These are phyloP conservation scores for Naganishia antarctica DNA, from an alignment of 768 basidiomycete species.

Conservation along the genomic window DNA sequence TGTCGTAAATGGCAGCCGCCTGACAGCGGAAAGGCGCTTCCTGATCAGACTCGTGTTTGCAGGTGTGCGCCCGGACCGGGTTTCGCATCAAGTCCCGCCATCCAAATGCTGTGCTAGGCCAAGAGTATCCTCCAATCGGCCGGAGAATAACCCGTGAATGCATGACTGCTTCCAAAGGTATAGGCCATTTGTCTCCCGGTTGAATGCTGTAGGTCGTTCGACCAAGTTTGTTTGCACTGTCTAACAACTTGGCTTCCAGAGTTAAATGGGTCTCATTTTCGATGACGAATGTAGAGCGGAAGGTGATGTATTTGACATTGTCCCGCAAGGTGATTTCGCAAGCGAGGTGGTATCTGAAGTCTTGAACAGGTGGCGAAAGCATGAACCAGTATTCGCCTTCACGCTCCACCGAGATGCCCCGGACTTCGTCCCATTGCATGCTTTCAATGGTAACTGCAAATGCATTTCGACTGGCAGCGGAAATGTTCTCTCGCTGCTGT, in stretches of 20 bases:
- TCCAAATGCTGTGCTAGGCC: slow-evolving; percentile 71
- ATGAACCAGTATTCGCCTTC: slow-evolving; percentile 88
- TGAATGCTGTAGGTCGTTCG: slow-evolving; percentile 77
- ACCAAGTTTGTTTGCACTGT: slow-evolving; percentile 73
- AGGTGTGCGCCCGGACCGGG: slow-evolving; percentile 68
- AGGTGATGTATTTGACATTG: slow-evolving; percentile 87
- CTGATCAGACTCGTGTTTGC: slow-evolving; percentile 69
- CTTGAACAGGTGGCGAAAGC: slow-evolving; percentile 70
- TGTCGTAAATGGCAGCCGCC: slow-evolving; percentile 76
- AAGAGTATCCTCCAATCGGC: slow-evolving; percentile 92
- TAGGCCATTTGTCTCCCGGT: slow-evolving; percentile 78
- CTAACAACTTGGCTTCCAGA: slow-evolving; percentile 82
- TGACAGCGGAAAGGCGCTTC: slow-evolving; percentile 94
- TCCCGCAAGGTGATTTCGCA: slow-evolving; percentile 85
- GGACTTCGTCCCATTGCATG: slow-evolving; percentile 82
- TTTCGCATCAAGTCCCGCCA: slow-evolving; percentile 80
- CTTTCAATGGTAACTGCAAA: slow-evolving; percentile 79
- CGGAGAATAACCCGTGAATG: slow-evolving; percentile 76
- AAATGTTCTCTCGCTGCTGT: slow-evolving; percentile 76
- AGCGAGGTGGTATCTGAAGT: slow-evolving; percentile 71
- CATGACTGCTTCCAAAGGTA: slow-evolving; percentile 85
- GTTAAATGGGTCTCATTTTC: slow-evolving; percentile 89
- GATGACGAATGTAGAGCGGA: slow-evolving; percentile 85
- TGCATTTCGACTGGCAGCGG: slow-evolving; percentile 69
- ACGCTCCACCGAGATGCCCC: slow-evolving; percentile 81